Percentiles rank a stretch among this genome's conserved stretches.
Evolutionary conservation across 495 filamentous ascomycete genomes (phyloP).

Genomic region (Aspergillus diversus): DNA sequence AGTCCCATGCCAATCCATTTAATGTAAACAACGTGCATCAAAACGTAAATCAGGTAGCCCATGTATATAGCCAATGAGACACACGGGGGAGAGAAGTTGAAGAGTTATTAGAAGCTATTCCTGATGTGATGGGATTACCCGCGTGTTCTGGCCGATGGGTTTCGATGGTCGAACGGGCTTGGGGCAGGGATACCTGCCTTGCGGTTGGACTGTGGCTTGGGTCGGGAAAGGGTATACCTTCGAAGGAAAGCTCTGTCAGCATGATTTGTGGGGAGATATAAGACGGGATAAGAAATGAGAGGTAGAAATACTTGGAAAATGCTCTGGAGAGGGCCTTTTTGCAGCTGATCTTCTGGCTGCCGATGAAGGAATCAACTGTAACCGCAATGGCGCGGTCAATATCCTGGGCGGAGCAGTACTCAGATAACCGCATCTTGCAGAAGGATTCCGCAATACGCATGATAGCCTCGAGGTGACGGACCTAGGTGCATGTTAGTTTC

Average conservation of each 20-base stretch:
- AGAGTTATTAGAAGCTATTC: neutral
- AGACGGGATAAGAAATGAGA: neutral
- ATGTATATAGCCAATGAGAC: neutral
- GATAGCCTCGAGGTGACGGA: conserved; percentile 96
- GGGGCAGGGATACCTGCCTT: conserved; percentile 45
- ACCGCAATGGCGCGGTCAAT: conserved; percentile 98
- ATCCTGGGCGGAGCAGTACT: conserved; percentile 86
- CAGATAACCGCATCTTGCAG: conserved; percentile 92
- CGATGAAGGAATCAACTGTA: conserved; percentile 94
- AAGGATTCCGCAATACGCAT: conserved; percentile 92
- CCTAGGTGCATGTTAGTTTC: conserved; percentile 51
- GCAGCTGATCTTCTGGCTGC: conserved; percentile 94
- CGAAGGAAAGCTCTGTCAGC: conserved; percentile 24
- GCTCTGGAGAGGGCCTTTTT: conserved; percentile 96
- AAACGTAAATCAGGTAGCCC: neutral
- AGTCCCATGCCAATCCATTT: conserved; percentile 5
- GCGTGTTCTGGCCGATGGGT: neutral
- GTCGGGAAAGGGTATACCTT: conserved; percentile 52
- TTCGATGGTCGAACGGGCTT: conserved; percentile 26
- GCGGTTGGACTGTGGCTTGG: conserved; percentile 50
- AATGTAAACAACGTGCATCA: neutral
- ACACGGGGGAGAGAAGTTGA: neutral
- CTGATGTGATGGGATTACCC: neutral
- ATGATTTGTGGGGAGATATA: neutral
- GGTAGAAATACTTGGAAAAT: conserved; percentile 84